Evolutionary conservation across 2,329 filamentous ascomycete species (phyloP).

Genomic region (Fusarium abutilonis): DNA sequence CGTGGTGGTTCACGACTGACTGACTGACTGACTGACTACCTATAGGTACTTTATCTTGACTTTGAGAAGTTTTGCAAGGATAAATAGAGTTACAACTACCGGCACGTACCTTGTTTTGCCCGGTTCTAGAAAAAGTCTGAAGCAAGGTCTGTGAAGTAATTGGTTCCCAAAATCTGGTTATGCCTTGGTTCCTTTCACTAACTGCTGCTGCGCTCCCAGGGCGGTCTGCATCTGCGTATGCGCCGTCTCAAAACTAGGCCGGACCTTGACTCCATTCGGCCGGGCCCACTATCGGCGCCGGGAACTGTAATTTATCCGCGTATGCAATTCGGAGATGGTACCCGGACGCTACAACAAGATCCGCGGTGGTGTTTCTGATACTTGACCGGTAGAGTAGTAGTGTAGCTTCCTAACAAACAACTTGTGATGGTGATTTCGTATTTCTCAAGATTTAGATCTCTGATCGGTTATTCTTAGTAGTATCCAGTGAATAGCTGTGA

Average conservation of each 20-base stretch:
- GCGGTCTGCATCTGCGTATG: slow-evolving; percentile 33
- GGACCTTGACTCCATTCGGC: slow-evolving; percentile 21
- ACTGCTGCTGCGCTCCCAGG: slow-evolving; percentile 6
- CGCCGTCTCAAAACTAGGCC: background rate
- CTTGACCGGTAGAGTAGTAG: background rate
- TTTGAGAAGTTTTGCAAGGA: slow-evolving; percentile 17
- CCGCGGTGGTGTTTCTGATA: slow-evolving; percentile 13
- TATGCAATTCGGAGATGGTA: slow-evolving; percentile 25
- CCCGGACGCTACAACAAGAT: slow-evolving; percentile 17
- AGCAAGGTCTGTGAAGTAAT: slow-evolving; percentile 20
- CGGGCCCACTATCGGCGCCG: slow-evolving; percentile 27
- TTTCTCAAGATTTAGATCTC: background rate
- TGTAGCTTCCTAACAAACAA: background rate
- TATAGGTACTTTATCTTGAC: slow-evolving; percentile 3
- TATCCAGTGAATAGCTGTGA: background rate
- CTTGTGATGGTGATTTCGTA: background rate
- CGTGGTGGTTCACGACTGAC: slow-evolving; percentile 27
- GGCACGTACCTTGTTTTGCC: slow-evolving; percentile 13
- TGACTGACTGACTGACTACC: no score
- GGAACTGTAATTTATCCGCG: slow-evolving; percentile 5
- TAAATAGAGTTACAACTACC: slow-evolving; percentile 19
- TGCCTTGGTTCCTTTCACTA: slow-evolving; percentile 17
- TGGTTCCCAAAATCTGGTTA: slow-evolving; percentile 21
- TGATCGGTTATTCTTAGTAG: background rate
- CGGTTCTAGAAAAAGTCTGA: slow-evolving; percentile 22